Base-by-base conservation (phyloP, 805 yeast species). In the Metschnikowia borealis region DNA sequence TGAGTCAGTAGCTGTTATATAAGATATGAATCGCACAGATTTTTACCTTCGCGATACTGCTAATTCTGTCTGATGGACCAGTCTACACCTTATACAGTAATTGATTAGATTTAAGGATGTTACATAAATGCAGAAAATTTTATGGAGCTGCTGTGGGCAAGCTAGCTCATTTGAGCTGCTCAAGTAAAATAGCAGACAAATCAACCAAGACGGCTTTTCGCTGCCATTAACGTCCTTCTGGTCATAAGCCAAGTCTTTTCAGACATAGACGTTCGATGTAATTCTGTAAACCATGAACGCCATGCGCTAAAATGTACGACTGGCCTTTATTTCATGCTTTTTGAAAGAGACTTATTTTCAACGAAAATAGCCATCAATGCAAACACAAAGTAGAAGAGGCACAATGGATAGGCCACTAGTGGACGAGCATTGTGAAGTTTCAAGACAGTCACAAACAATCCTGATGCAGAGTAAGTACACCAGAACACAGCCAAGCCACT, bases 381-480 rank as follows among this genome's bases (percentile, higher is more conserved):
- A 76, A 94, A 94, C 2, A 92, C 91, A 50, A 91, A 83, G 75
- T 94, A 94, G 65, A 92, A 92, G 71, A 94, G 81, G 13, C 87
- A 84, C 61, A 94, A 75, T 1, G 99, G 99, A 63, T 94, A 94
- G 1, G 97, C 99, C 52, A 94, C 86, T 54, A 94, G 79, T 5
- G 87, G 84, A 62, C 99, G 82, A 55, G 92, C 96, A 59, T 90
- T 88, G 46, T 84, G 83, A 52, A 94, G 75, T 62, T 83, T 88
- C 62, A 94, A 75, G 26, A 89, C 90, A 10, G 92, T 81, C 52
- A 89, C 94, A 57, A 94, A 89, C 63, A 94, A 87, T 1, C 96
- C 97, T 11, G 96, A 87, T 0, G 97, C 89, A 0, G 97, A 83
- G 69, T 83, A 85, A 0, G 98, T 89, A 66, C 97, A 87, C 98